phyloP scores from a whole-genome alignment of 2,329 filamentous ascomycete genomes.

The Bipolaris sorokiniana region DNA sequence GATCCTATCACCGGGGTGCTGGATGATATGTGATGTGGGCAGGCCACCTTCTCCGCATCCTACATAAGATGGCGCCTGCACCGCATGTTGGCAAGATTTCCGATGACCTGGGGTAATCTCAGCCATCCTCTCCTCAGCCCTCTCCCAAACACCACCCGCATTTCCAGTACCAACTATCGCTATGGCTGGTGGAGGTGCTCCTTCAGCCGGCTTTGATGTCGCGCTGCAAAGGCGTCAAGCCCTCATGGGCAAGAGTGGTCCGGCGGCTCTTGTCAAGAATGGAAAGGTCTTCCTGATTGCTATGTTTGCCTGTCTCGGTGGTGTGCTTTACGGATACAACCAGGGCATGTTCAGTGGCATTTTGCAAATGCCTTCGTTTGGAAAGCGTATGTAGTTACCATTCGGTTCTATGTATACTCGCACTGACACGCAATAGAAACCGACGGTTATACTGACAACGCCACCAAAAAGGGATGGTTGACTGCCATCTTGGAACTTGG shows the following conservation, averaged over 20 bases:
- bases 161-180: conserved; percentile 7
- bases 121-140: neutral
- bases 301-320: conserved; percentile 60
- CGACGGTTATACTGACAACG: conserved; percentile 46
- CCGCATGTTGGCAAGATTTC: conserved; percentile 11
- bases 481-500: conserved; percentile 74
- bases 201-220: conserved; percentile 28
- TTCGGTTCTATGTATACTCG: neutral
- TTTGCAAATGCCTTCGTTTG: conserved; percentile 58
- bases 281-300: conserved; percentile 62
- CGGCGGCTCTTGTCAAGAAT: conserved; percentile 59
- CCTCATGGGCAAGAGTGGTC: conserved; percentile 47
- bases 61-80: conserved; percentile 13
- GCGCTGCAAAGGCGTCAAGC: conserved; percentile 32
- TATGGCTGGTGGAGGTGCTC: conserved; percentile 34
- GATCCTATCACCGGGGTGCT: conserved; percentile 21
- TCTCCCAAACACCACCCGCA: neutral
- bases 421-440: conserved; percentile 45
- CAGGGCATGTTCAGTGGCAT: conserved; percentile 79
- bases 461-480: conserved; percentile 56
- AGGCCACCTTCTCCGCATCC: conserved; percentile 7
- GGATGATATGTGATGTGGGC: conserved; percentile 22
- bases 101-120: neutral
- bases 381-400: conserved; percentile 38
- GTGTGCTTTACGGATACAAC: conserved; percentile 71